Evolutionary conservation across 352 stramenopile species (phyloP).

Genomic region (Phytophthora citricola): DNA sequence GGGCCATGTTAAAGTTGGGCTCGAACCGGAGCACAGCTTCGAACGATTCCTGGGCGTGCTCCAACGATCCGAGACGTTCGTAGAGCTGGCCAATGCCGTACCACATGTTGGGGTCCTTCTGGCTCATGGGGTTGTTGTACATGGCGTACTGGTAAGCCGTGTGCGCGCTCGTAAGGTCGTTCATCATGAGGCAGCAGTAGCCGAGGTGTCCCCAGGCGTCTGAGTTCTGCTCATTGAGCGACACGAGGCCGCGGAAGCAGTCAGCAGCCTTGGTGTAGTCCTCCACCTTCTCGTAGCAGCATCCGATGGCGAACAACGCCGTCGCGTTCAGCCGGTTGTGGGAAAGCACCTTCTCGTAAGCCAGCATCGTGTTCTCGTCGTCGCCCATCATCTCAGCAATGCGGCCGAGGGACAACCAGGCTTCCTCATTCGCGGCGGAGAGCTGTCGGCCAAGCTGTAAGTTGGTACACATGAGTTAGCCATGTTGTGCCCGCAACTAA

Average conservation of each 20-base stretch:
- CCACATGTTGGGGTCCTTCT: constrained; percentile 90
- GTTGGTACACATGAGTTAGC: constrained; percentile 8
- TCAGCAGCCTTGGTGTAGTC: constrained; percentile 90
- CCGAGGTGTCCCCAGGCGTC: constrained; percentile 86
- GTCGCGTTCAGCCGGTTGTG: constrained; percentile 89
- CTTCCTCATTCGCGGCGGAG: constrained; percentile 82
- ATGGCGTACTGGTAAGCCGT: constrained; percentile 90
- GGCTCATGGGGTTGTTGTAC: constrained; percentile 90
- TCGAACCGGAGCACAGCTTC: constrained; percentile 87
- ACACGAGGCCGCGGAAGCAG: constrained; percentile 87
- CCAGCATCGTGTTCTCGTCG: constrained; percentile 89
- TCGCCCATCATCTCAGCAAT: constrained; percentile 93
- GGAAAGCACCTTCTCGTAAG: constrained; percentile 89
- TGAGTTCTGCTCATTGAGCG: constrained; percentile 86
- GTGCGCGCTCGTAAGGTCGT: constrained; percentile 87
- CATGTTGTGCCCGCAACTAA: background rate
- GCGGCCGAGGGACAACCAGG: constrained; percentile 81
- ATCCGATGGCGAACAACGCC: constrained; percentile 85
- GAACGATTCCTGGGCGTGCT: constrained; percentile 88
- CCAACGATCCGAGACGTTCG: constrained; percentile 81
- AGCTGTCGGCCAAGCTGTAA: constrained; percentile 73
- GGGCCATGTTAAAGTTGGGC: constrained; percentile 88
- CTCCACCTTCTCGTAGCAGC: constrained; percentile 88
- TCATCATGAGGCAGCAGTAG: constrained; percentile 92
- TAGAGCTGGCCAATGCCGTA: constrained; percentile 90